Percentiles rank a stretch among this genome's conserved stretches.
phyloP scores from a whole-genome alignment of 1,139 yeast genomes.

The Yamadazyma triangularis region DNA sequence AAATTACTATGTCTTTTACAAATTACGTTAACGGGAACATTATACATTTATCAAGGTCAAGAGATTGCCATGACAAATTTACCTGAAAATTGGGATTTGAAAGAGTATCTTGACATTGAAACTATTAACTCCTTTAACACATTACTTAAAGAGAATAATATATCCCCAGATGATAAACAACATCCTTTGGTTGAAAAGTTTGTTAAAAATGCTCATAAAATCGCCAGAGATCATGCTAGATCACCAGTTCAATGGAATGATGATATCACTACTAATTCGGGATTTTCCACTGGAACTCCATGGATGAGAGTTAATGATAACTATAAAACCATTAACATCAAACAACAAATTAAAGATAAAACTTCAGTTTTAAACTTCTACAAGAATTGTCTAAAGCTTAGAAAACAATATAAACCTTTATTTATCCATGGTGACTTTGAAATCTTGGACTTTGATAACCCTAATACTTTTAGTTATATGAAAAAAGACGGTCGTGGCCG shows the following conservation, averaged over 20 bases:
- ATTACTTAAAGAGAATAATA: constrained; percentile 20
- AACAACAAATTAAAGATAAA: constrained; percentile 41
- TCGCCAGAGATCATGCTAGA: constrained; percentile 54
- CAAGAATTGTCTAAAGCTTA: constrained; percentile 35
- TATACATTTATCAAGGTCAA: constrained; percentile 58
- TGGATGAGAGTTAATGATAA: constrained; percentile 55
- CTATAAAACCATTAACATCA: constrained; percentile 46
- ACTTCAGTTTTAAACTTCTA: constrained; percentile 46
- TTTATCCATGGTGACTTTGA: constrained; percentile 48
- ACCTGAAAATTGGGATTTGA: constrained; percentile 41
- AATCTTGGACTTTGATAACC: constrained; percentile 26
- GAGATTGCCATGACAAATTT: constrained; percentile 53
- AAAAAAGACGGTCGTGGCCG: constrained; percentile 5
- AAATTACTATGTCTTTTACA: constrained; percentile 47
- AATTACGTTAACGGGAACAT: constrained; percentile 49
- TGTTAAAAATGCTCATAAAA: constrained; percentile 29
- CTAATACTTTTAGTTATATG: constrained; percentile 7
- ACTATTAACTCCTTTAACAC: constrained; percentile 38
- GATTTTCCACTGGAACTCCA: constrained; percentile 47
- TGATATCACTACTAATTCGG: constrained; percentile 38
- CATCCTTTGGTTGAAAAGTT: constrained; percentile 19
- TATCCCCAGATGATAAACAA: background rate
- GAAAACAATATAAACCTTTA: constrained; percentile 42
- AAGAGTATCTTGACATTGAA: constrained; percentile 49
- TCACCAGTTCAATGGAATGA: constrained; percentile 65